Base-by-base conservation (phyloP, 352 stramenopile genomes). In the Phytopythium helicoides region DNA sequence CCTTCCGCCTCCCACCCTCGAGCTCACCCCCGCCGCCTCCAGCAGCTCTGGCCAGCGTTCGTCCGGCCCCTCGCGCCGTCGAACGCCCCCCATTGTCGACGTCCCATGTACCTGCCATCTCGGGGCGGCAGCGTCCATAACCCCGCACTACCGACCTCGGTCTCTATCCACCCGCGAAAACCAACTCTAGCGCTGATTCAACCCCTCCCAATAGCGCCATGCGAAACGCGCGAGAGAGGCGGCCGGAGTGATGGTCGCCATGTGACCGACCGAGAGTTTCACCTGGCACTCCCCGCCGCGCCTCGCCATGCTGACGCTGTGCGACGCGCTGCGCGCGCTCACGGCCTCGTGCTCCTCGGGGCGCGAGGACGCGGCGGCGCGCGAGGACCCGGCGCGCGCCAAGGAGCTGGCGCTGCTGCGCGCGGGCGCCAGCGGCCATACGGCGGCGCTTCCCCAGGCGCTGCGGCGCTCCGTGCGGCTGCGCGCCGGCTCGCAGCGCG, bases 361-460 rank as follows among this genome's bases (percentile, higher is more conserved):
- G 16, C 42, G 58, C 6, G 71, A 80, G 14, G 76, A 76, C 35
- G 68, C 70, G 33, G 39, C 52, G 19, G 47, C 52, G n/a, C 10
- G 39, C 45, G 46, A 62, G 9, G 51, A 66, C 26, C 67, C 73
- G 19, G 72, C 71, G 15, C 70, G 48, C 62, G 66, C 50, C n/a
- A 52, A 50, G 6, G 57, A 70, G 37, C 40, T 73, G n/a, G 33
- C 35, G 41, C 56, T 63, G 35, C 62, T 56, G 19, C 60, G 54
- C 45, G 16, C 33, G 12, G 37, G 45, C 1, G n/a, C 35, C 1
- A 33, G 19, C 15, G 63, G 60, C 31, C 61, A 68, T 53, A 57
- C 53, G 34, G 65, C 72, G 51, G 69, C 69, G 21, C 66, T 70
- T 0, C 74, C 87, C 23, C 74, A 85, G 60, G 15, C 9, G 19